Base-by-base conservation (phyloP, 352 stramenopile genomes). In the Phytophthora pinifolia region DNA sequence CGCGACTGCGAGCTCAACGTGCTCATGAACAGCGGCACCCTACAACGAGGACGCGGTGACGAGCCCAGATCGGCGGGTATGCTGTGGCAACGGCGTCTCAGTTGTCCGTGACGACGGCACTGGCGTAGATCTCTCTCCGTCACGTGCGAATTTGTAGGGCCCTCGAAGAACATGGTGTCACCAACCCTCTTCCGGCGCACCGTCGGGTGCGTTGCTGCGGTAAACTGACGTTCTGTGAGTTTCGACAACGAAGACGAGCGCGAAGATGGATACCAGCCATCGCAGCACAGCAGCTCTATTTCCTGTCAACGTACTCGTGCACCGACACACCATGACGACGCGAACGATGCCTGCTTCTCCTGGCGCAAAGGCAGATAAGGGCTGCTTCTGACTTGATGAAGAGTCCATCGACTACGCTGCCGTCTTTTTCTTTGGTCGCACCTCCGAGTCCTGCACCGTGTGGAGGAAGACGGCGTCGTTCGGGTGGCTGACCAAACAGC, bases 401-500 rank as follows among this genome's bases (percentile, higher is more conserved):
- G 2, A 27, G 22, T 27, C 22, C 22, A 27, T 27, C 22, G 22
- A 27, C 22, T 27, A 65, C 33, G 70, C 45, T 35, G 45, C 53
- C 6, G 45, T 42, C 35, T 87, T 89, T 42, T 70, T 83, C 65
- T 94, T 94, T 9, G 83, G 84, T 38, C 77, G 81, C 47, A 97
- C 86, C 59, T 98, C 93, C 15, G 71, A 70, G 34, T 90, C 81
- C 54, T 97, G 74, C 43, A 98, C 82, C 12, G 74, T 67, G 46
- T 96, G 91, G 20, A 98, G 72, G 72, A 92, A 98, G 59, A 98
- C 92, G 42, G 95, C 86, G 65, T 98, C 96, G 52, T 92, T 83
- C 22, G 93, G 94, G 61, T 98, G 91, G 47, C 83, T 92, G 47
- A 32, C 63, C 59, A 59, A 10, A 55, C 13, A 46, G 42, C 30